phyloP scores from a whole-genome alignment of 2,329 filamentous ascomycete genomes.

The Fusarium succisae region DNA sequence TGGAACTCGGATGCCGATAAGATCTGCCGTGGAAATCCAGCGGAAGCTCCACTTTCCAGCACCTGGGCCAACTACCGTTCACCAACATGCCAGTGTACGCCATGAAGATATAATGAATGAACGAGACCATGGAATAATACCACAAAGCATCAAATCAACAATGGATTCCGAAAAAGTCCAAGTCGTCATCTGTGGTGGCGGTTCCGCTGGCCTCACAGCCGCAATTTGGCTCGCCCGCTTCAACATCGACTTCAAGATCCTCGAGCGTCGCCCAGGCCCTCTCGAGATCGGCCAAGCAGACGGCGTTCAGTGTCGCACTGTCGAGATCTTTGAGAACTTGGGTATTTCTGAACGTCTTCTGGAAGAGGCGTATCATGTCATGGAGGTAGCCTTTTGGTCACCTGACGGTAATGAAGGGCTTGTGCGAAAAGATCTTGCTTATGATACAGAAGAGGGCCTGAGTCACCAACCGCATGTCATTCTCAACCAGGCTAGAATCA shows the following conservation, averaged over 20 bases:
- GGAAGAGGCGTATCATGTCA: constrained; percentile 74
- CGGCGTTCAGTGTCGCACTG: constrained; percentile 67
- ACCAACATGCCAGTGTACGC: background rate
- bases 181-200: constrained; percentile 15
- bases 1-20: constrained; percentile 4
- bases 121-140: rapidly evolving
- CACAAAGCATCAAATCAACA: background rate
- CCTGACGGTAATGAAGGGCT: constrained; percentile 68
- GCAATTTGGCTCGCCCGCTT: constrained; percentile 17
- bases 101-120: background rate
- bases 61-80: background rate
- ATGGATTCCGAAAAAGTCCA: constrained; percentile 6
- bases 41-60: background rate
- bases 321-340: constrained; percentile 78
- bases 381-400: constrained; percentile 69
- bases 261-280: background rate
- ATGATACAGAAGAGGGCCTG: constrained; percentile 69
- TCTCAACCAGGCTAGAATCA: constrained; percentile 57
- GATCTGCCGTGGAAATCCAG: background rate
- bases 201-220: constrained; percentile 18
- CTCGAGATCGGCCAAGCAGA: constrained; percentile 53
- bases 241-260: constrained; percentile 11
- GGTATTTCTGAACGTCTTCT: constrained; percentile 70
- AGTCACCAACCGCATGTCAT: constrained; percentile 73
- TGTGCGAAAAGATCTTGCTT: constrained; percentile 66